Evolutionary conservation across 192 early-diverging fungal species (phyloP).

Genomic region (Linnemannia schmuckeri): DNA sequence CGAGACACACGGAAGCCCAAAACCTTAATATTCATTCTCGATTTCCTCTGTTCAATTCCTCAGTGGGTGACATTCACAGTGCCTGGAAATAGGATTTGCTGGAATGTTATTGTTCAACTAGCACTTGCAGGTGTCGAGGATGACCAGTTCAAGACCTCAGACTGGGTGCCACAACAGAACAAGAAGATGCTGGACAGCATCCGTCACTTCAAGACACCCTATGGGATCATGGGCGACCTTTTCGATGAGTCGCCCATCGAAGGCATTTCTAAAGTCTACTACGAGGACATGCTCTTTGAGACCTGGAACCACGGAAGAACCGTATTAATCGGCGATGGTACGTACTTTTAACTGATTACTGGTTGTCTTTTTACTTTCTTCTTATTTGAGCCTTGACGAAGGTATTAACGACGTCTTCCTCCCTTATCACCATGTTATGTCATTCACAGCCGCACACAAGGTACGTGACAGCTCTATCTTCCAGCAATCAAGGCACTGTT

Average conservation of each 20-base stretch:
- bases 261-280: constrained; percentile 1
- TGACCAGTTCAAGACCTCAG: background rate
- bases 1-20: too few relatives aligned
- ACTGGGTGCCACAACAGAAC: background rate
- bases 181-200: background rate
- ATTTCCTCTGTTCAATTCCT: too few relatives aligned
- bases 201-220: background rate
- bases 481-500: too few relatives aligned
- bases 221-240: background rate
- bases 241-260: background rate
- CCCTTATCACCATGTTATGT: background rate
- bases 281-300: constrained; percentile 3
- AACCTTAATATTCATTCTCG: too few relatives aligned
- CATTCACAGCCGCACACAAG: background rate
- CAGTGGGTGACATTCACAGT: background rate
- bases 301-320: constrained; percentile 2
- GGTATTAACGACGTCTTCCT: background rate
- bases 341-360: too few relatives aligned
- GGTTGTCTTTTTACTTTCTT: background rate
- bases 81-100: constrained; percentile 3
- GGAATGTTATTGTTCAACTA: background rate
- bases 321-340: constrained; percentile 1
- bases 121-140: background rate
- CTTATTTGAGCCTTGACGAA: background rate
- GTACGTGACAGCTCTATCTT: too few relatives aligned